phyloP scores from a whole-genome alignment of 306 rosid species.

The Trichosanthes cucumerina region DNA sequence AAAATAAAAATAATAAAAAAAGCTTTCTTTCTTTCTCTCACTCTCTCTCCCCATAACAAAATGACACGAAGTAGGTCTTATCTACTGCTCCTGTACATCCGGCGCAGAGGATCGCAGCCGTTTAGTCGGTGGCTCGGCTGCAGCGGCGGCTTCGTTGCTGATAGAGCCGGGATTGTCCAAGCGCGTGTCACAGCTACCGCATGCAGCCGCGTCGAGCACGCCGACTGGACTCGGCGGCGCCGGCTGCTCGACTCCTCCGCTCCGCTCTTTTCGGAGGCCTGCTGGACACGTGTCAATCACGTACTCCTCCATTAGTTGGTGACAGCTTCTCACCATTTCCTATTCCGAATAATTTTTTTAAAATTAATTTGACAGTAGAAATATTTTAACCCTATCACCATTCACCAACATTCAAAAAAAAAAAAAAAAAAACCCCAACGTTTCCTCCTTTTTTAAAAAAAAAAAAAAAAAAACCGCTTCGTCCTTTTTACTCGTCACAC shows the following conservation, averaged over 20 bases:
- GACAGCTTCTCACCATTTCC: slow-evolving; percentile 81
- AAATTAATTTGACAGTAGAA: not conserved
- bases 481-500: not conserved
- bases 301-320: slow-evolving; percentile 64
- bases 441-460: not conserved
- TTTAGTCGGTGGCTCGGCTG: slow-evolving; percentile 25
- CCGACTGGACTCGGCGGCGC: slow-evolving; percentile 56
- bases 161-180: slow-evolving; percentile 22
- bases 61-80: slow-evolving; percentile 11
- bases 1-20: not conserved
- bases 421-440: too few relatives aligned
- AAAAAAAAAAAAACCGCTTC: too few relatives aligned
- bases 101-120: slow-evolving; percentile 29
- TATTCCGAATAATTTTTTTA: slow-evolving; percentile 16
- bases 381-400: slow-evolving; percentile 9
- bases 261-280: slow-evolving; percentile 11
- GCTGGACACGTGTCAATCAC: slow-evolving; percentile 52
- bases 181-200: slow-evolving; percentile 47
- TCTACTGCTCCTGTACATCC: slow-evolving; percentile 27
- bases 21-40: slow-evolving; percentile 19
- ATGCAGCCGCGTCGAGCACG: slow-evolving; percentile 56
- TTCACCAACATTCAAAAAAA: too few relatives aligned
- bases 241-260: slow-evolving; percentile 12
- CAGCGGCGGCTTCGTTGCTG: slow-evolving; percentile 12
- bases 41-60: not conserved